Evolutionary conservation across 139 green algal species (phyloP), one percentile per base, ranked within the genome.

Genomic region (Volvox reticuliferus): DNA sequence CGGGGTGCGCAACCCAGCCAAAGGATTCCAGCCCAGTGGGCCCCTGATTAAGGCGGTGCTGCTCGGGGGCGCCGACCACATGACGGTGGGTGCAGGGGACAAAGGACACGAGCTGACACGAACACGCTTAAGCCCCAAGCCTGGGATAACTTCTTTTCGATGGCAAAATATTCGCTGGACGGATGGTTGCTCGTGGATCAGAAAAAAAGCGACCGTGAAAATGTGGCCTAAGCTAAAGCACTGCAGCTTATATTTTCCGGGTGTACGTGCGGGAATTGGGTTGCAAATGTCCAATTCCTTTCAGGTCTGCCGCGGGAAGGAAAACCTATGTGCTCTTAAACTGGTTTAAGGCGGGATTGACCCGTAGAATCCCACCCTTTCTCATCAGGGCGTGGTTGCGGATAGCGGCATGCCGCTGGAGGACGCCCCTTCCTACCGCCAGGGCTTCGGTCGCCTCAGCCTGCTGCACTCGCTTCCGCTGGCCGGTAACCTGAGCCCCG

Each of bases 21-120:
- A 28, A 12, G 75, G 73, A 0, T 82, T 90, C 67, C 86, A 36
- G 0, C 94, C 95, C 19, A 95, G 90, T 2, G 96, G 93, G 14
- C 89, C 96, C 0, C 93, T 99, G 14, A 78, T 99, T 82, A 99
- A 99, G 92, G 97, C 96, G 2, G 85, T 97, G 19, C 92, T 99
- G 87, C 86, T 99, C 55, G 96, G 92, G 21, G 95, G 95, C 50
- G 93, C 95, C 0, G 86, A 63, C 12, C 61, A 90, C 33, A 95
- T 97, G 94, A 78, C 92, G 80, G 96, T 86, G 75, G 26, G 26
- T 26, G 36, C 35, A 9, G 65, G 65, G 65, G 2, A 12, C 21
- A 28, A 73, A 87, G 22, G 44, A 55, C 44, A 55, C 5, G 44
- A 55, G 9, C 44, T 55, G 44, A 9, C 5, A 55, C 44, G 44